A percentile compares a stretch with the other conserved stretches of the same genome.
Conservation (phyloP, 345 rosid species). For the Citrus unshiu region DNA sequence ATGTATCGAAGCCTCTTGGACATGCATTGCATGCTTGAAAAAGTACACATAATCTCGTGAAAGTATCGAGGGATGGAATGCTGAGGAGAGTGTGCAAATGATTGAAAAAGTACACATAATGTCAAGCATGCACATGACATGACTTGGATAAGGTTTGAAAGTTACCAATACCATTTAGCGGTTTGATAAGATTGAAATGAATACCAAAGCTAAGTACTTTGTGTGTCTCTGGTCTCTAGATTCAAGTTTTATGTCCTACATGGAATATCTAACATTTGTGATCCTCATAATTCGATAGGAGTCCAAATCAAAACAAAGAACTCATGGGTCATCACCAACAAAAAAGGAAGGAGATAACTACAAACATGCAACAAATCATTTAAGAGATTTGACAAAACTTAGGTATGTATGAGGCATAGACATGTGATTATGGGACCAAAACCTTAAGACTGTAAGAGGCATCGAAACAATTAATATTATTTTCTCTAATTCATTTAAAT, state of each 20-base stretch:
- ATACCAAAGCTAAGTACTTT: background rate
- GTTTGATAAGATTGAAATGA: background rate
- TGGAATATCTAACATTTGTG: background rate
- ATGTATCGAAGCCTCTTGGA: background rate
- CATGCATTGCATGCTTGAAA: background rate
- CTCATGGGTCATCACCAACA: background rate
- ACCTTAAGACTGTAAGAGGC: background rate
- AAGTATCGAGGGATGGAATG: background rate
- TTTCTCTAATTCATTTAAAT: too few species aligned
- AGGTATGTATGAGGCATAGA: background rate
- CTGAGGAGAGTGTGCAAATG: background rate
- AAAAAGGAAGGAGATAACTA: background rate
- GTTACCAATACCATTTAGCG: background rate
- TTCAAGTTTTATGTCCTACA: background rate
- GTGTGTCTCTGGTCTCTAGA: background rate
- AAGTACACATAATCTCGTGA: background rate
- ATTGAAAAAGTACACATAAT: background rate
- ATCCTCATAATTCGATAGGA: background rate
- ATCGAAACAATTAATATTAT: background rate
- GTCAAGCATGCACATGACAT: background rate
- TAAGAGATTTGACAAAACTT: background rate
- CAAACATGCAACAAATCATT: background rate
- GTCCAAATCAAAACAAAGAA: background rate
- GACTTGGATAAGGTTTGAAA: constrained; percentile 8
- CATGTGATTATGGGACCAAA: background rate